phyloP scores from a whole-genome alignment of 2,329 filamentous ascomycete species.

The Torrubiella hemipterigena region DNA sequence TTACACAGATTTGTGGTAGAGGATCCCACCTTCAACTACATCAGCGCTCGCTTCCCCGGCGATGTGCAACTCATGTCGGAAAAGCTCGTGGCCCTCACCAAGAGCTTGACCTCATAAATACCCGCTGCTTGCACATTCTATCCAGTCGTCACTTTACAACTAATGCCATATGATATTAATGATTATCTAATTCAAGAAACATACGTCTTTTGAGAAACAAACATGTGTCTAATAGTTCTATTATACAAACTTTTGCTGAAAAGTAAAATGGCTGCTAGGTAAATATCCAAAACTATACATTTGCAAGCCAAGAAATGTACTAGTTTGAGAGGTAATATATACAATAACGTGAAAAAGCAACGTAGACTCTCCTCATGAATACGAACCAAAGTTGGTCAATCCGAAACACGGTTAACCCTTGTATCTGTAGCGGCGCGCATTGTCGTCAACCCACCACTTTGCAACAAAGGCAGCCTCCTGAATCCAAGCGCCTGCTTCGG shows the following conservation, averaged over 20 bases:
- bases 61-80: constrained; percentile 30
- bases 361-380: too few relatives aligned
- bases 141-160: too few relatives aligned
- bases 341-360: constrained; percentile 6
- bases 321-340: constrained; percentile 3
- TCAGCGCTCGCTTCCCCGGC: constrained; percentile 32
- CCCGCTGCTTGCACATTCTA: too few relatives aligned
- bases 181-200: constrained; percentile 1
- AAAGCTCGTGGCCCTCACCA: constrained; percentile 26
- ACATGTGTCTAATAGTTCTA: constrained; percentile 3
- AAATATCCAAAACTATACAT: not conserved
- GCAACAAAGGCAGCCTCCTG: constrained; percentile 12
- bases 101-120: constrained; percentile 12
- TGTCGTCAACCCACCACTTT: constrained; percentile 13
- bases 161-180: too few relatives aligned
- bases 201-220: constrained; percentile 1
- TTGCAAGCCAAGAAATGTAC: not conserved
- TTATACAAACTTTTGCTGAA: not conserved
- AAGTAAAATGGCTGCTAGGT: too few relatives aligned
- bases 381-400: too few relatives aligned
- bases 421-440: constrained; percentile 11
- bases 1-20: constrained; percentile 34
- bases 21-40: constrained; percentile 35
- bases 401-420: too few relatives aligned
- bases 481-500: constrained; percentile 16